Evolutionary conservation across 78 protist species (phyloP).

Genomic region (Blattamonas nauphoetae): DNA sequence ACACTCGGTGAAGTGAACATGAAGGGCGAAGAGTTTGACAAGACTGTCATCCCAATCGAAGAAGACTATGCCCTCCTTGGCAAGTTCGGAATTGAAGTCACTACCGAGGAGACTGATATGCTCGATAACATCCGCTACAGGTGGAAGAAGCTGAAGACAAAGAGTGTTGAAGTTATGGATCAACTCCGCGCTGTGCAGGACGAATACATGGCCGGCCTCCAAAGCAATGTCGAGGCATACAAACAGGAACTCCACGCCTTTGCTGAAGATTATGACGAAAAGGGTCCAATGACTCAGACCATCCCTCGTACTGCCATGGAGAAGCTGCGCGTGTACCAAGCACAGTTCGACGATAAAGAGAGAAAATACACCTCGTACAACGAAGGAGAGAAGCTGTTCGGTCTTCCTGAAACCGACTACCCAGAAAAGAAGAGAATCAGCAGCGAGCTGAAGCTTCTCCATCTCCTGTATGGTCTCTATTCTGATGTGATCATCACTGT

Average conservation of each 20-base stretch:
- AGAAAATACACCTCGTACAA: conserved; percentile 44
- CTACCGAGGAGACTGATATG: conserved; percentile 51
- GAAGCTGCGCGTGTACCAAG: conserved; percentile 56
- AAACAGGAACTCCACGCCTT: conserved; percentile 28
- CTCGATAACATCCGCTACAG: conserved; percentile 38
- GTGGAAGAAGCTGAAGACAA: conserved; percentile 38
- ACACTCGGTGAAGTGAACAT: conserved; percentile 44
- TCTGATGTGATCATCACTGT: conserved; percentile 39
- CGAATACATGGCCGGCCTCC: not conserved
- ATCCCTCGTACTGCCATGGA: conserved; percentile 61
- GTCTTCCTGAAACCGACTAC: conserved; percentile 56
- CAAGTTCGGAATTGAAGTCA: conserved; percentile 22
- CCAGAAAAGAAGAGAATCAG: conserved; percentile 47
- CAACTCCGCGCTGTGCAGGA: conserved; percentile 15
- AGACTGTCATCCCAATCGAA: conserved; percentile 39
- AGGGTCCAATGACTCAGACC: conserved; percentile 64
- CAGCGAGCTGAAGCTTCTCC: conserved; percentile 56
- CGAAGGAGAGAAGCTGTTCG: conserved; percentile 73
- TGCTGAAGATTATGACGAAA: conserved; percentile 36
- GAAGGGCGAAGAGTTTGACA: conserved; percentile 38
- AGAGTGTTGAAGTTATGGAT: conserved; percentile 6
- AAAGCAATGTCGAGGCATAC: conserved; percentile 30
- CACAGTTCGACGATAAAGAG: conserved; percentile 55
- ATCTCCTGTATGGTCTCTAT: conserved; percentile 54
- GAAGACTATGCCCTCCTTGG: conserved; percentile 52